Evolutionary conservation across 805 yeast species (phyloP).

Genomic region (Maudiozyma bulderi): DNA sequence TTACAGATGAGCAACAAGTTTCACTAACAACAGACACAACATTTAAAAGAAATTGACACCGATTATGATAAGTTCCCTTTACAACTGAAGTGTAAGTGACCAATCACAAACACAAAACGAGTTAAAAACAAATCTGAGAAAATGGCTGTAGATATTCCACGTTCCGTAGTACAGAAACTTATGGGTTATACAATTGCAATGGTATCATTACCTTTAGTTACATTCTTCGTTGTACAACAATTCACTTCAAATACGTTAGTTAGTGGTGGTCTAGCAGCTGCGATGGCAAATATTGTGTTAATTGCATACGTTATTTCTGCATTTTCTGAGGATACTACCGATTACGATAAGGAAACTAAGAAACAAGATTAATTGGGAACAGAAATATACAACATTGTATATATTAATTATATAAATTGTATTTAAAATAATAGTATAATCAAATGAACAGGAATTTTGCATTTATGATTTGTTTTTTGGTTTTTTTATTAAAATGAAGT

Average conservation of each 20-base stretch:
- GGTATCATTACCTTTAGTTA: constrained; percentile 55
- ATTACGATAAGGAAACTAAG: constrained; percentile 27
- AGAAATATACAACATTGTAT: background rate
- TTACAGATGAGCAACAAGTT: no score
- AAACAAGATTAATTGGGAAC: constrained; percentile 30
- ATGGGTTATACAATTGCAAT: constrained; percentile 68
- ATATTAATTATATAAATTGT: background rate
- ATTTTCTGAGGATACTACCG: constrained; percentile 50
- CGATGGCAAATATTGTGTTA: constrained; percentile 63
- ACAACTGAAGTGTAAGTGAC: no score
- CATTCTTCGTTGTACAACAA: constrained; percentile 51
- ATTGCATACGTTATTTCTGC: constrained; percentile 68
- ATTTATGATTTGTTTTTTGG: background rate
- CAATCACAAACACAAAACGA: no score
- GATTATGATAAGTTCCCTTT: no score
- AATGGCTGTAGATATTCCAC: constrained; percentile 37
- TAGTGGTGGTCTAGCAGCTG: constrained; percentile 75
- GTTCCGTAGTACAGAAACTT: constrained; percentile 51
- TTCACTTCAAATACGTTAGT: constrained; percentile 41
- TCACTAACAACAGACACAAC: no score
- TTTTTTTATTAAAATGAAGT: background rate
- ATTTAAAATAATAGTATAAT: background rate
- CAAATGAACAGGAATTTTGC: background rate
- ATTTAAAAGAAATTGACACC: no score
- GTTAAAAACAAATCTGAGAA: background rate